phyloP scores from a whole-genome alignment of 768 basidiomycete species.

The Mrakia frigida region DNA sequence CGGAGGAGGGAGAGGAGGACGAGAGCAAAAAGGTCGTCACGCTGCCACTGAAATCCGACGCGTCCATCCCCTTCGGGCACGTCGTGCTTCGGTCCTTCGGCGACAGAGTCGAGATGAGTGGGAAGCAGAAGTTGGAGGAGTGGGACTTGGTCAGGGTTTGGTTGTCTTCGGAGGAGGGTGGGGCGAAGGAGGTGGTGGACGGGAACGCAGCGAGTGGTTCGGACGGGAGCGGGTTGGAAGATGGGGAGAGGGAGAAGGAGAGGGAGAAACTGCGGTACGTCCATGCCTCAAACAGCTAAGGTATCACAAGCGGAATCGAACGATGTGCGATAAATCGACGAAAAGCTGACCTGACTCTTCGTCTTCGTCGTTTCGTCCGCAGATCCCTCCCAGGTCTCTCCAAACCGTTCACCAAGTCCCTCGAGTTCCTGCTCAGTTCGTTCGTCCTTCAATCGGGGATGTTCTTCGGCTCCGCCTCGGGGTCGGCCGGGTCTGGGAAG shows the following conservation, averaged over 20 bases:
- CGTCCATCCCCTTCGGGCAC: constrained; percentile 8
- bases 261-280: not conserved
- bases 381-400: constrained; percentile 20
- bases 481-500: no score
- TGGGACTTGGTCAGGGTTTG: not conserved
- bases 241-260: not conserved
- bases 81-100: not conserved
- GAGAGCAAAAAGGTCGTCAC: not conserved
- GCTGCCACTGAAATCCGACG: not conserved
- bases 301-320: no score
- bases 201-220: not conserved
- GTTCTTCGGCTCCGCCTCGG: constrained; percentile 8
- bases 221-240: not conserved
- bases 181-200: not conserved
- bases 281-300: no score
- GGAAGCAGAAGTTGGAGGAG: not conserved
- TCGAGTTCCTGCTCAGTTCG: not conserved
- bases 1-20: not conserved
- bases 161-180: not conserved
- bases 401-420: not conserved
- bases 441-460: constrained; percentile 26
- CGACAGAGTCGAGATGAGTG: not conserved
- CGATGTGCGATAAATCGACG: not conserved
- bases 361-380: not conserved
- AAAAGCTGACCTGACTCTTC: not conserved